Percentiles rank a stretch among this genome's conserved stretches.
Evolutionary conservation across 768 basidiomycete species (phyloP).

Genomic region (Psilocybe sp.): DNA sequence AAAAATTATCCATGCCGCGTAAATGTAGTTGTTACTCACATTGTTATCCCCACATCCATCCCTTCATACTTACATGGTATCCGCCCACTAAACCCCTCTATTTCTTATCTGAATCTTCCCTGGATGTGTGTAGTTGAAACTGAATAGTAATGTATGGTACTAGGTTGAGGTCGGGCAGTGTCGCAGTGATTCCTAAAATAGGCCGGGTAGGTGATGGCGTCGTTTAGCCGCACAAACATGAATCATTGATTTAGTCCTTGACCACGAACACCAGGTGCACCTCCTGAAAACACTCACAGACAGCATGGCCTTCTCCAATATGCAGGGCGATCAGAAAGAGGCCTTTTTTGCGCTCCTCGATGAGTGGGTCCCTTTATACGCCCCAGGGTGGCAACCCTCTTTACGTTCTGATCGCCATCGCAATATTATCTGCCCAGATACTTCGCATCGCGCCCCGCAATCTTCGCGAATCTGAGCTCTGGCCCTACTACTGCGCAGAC

Average conservation of each 20-base stretch:
- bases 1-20: conserved; percentile 10
- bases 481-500: conserved; percentile 20
- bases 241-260: conserved; percentile 10
- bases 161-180: background rate
- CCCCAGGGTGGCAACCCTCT: conserved; percentile 7
- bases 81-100: no score
- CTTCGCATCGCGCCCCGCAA: conserved; percentile 69
- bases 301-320: conserved; percentile 70
- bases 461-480: conserved; percentile 37
- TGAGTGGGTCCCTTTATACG: conserved; percentile 49
- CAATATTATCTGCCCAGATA: conserved; percentile 43
- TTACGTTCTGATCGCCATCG: conserved; percentile 13
- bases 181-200: conserved; percentile 7
- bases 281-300: conserved; percentile 8
- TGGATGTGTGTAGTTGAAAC: conserved; percentile 15
- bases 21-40: conserved; percentile 12
- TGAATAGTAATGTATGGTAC: conserved; percentile 15
- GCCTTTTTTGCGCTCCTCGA: conserved; percentile 81
- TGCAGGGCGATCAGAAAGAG: conserved; percentile 67
- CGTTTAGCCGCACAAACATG: conserved; percentile 2
- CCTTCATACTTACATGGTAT: background rate
- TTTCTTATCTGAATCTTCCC: conserved; percentile 3
- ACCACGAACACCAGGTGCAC: conserved; percentile 9
- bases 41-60: conserved; percentile 4
- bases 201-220: conserved; percentile 5